phyloP scores from a whole-genome alignment of 192 early-diverging fungal genomes.

The Paraglomus brasilianum region DNA sequence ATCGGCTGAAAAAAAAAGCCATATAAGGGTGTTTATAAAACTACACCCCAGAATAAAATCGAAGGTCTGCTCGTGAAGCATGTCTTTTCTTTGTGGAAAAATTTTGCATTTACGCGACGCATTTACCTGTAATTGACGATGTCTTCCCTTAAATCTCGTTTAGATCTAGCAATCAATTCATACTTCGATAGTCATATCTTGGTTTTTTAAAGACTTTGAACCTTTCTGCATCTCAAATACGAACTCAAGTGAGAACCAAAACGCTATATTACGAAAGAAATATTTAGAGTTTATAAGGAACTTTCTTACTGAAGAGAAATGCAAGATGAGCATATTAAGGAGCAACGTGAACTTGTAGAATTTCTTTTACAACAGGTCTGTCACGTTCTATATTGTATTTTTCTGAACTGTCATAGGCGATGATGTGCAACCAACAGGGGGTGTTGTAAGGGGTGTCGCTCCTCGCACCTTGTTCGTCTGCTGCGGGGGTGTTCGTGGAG shows the following conservation, averaged over 20 bases:
- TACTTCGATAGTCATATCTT: constrained; percentile 16
- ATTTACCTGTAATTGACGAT: constrained; percentile 7
- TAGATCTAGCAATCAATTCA: constrained; percentile 10
- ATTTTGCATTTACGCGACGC: background rate
- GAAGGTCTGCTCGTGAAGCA: too few species aligned
- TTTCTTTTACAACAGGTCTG: constrained; percentile 10
- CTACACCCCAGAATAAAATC: too few species aligned
- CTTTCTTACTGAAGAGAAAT: constrained; percentile 3
- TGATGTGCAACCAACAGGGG: background rate
- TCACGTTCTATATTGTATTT: constrained; percentile 23
- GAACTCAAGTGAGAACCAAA: constrained; percentile 11
- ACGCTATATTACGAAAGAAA: constrained; percentile 2
- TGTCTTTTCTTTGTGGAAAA: background rate
- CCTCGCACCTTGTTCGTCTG: background rate
- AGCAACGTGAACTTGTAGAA: constrained; percentile 16
- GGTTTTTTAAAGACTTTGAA: too few species aligned
- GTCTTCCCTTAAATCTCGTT: constrained; percentile 5
- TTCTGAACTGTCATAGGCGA: constrained; percentile 13
- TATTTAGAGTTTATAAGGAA: constrained; percentile 15
- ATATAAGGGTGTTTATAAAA: too few species aligned
- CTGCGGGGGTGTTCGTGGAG: background rate
- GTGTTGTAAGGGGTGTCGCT: constrained; percentile 9
- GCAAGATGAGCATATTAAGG: constrained; percentile 13
- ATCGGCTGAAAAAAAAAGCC: too few species aligned
- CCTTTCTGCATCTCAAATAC: constrained; percentile 12